Conservation (phyloP, 2,329 filamentous ascomycete genomes). For the Aspergillus fumigatus region DNA sequence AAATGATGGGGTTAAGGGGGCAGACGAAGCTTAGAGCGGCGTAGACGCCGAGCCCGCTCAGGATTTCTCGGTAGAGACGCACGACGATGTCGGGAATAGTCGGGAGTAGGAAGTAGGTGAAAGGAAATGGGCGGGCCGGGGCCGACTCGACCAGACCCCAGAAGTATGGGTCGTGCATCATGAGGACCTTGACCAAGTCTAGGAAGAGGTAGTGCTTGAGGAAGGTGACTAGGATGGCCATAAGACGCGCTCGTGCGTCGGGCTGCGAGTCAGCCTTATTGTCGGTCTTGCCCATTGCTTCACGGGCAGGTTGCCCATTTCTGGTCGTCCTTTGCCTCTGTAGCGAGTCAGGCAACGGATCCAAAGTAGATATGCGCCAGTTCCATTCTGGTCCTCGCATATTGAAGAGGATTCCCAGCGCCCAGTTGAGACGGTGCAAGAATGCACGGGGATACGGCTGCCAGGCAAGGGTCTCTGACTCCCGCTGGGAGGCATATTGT, state of each 20-base stretch:
- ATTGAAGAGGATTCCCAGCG: constrained; percentile 52
- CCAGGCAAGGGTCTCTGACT: constrained; percentile 43
- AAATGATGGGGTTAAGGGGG: constrained; percentile 57
- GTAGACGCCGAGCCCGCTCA: constrained; percentile 56
- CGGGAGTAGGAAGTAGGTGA: constrained; percentile 34
- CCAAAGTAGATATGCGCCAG: constrained; percentile 50
- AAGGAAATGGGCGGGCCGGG: constrained; percentile 41
- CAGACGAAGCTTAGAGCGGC: constrained; percentile 59
- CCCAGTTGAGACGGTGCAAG: constrained; percentile 54
- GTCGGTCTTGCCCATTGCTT: background rate
- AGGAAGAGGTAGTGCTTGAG: constrained; percentile 60
- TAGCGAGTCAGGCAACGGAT: constrained; percentile 27
- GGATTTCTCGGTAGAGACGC: constrained; percentile 52
- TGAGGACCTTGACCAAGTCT: constrained; percentile 64
- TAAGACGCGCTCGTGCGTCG: constrained; percentile 45
- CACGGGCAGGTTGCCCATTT: constrained; percentile 1
- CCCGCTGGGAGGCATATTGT: background rate
- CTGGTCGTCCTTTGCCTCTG: constrained; percentile 17
- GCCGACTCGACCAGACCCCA: constrained; percentile 50
- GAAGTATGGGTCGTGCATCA: constrained; percentile 78
- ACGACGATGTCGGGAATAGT: constrained; percentile 40
- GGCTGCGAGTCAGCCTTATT: constrained; percentile 19
- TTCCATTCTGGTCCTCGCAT: constrained; percentile 60
- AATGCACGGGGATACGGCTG: constrained; percentile 50
- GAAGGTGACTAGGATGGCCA: constrained; percentile 44